Evolutionary conservation across 2,329 filamentous ascomycete species (phyloP).

Genomic region (Thermoascus crustaceus): DNA sequence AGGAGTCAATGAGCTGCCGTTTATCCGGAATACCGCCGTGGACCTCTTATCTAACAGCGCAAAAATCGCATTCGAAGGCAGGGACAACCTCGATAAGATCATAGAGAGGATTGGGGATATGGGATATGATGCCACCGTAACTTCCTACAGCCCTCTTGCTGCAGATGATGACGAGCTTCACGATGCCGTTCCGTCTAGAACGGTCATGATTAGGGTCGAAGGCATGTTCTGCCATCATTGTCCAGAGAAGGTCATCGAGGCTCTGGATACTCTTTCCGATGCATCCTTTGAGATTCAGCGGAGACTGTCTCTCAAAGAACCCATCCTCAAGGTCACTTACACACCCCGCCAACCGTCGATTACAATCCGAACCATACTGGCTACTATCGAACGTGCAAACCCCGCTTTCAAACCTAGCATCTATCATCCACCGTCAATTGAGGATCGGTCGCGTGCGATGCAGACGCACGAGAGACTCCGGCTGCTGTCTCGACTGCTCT

Average conservation of each 20-base stretch:
- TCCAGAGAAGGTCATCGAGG: constrained; percentile 40
- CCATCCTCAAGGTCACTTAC: constrained; percentile 65
- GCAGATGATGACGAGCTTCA: constrained; percentile 22
- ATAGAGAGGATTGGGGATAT: constrained; percentile 47
- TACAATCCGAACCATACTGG: constrained; percentile 67
- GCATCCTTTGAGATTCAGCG: constrained; percentile 31
- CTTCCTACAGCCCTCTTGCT: constrained; percentile 30
- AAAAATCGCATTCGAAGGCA: constrained; percentile 41
- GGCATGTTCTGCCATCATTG: constrained; percentile 72
- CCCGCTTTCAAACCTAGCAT: constrained; percentile 59
- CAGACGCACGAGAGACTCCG: constrained; percentile 60
- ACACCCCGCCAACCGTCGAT: constrained; percentile 58
- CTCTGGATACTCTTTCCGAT: constrained; percentile 41
- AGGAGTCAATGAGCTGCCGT: constrained; percentile 39
- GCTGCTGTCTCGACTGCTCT: constrained; percentile 60
- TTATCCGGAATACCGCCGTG: constrained; percentile 41
- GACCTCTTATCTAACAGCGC: constrained; percentile 46
- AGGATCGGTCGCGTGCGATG: constrained; percentile 69
- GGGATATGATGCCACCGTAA: constrained; percentile 58
- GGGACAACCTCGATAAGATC: constrained; percentile 38
- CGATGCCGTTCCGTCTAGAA: constrained; percentile 36
- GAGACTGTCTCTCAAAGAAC: constrained; percentile 50
- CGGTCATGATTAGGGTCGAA: constrained; percentile 57
- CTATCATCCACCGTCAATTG: constrained; percentile 72
- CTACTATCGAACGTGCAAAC: constrained; percentile 58